phyloP scores from a whole-genome alignment of 2,329 filamentous ascomycete genomes.

The Beauveria varroae region DNA sequence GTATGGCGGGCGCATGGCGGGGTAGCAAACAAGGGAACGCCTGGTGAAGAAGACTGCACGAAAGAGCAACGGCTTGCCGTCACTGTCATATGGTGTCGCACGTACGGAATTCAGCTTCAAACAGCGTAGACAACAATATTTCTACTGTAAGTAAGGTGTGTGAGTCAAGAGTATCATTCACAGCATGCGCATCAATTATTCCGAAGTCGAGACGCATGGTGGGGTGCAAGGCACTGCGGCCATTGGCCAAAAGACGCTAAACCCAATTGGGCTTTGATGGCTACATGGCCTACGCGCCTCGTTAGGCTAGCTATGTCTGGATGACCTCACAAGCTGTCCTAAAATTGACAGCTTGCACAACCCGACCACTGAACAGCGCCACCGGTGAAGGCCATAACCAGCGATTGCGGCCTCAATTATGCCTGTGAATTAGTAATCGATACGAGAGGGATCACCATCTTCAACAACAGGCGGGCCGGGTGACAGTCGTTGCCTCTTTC shows the following conservation, averaged over 20 bases:
- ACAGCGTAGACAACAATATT: not conserved
- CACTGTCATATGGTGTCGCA: not conserved
- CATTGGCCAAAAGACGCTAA: not conserved
- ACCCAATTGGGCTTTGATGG: not conserved
- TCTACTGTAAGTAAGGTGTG: not conserved
- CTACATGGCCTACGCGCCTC: not conserved
- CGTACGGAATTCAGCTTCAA: not conserved
- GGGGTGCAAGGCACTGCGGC: not conserved
- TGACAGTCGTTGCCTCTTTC: not conserved
- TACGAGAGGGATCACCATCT: not conserved
- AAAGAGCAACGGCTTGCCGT: not conserved
- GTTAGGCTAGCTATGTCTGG: not conserved
- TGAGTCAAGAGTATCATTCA: not conserved
- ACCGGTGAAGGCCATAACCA: not conserved
- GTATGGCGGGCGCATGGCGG: conserved; percentile 1
- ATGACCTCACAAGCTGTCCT: conserved; percentile 11
- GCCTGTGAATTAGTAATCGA: not conserved
- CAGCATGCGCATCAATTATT: not conserved
- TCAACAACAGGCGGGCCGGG: not conserved
- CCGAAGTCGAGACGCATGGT: not conserved
- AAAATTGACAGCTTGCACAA: conserved; percentile 8
- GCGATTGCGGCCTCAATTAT: not conserved
- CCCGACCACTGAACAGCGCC: not conserved
- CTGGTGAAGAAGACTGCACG: not conserved
- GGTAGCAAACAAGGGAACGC: not conserved